These are phyloP conservation scores for Syzygium oleosum DNA, from an alignment of 345 rosid species.

Conservation along the genomic window DNA sequence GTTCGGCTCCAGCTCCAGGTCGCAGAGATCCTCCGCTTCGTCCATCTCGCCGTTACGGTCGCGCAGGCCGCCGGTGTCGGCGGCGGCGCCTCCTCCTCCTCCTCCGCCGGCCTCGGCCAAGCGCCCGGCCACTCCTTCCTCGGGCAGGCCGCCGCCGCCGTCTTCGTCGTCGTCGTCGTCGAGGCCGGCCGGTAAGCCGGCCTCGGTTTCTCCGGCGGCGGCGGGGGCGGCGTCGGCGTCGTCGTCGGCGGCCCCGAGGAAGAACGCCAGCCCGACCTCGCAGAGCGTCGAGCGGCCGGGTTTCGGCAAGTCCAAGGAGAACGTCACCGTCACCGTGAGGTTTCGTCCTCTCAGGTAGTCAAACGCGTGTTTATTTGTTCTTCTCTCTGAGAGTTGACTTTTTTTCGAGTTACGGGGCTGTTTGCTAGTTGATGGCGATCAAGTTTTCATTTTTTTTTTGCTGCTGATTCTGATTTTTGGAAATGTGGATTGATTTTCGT, in stretches of 20 bases:
- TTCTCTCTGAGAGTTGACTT: neutral
- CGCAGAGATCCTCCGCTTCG: slow-evolving; percentile 41
- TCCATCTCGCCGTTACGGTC: slow-evolving; percentile 72
- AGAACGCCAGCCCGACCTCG: neutral
- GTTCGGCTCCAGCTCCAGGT: slow-evolving; percentile 42
- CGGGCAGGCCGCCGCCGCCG: slow-evolving; percentile 14
- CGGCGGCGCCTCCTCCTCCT: neutral
- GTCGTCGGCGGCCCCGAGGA: slow-evolving; percentile 34
- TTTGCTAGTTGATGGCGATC: neutral
- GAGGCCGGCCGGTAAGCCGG: neutral
- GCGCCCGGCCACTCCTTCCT: slow-evolving; percentile 42
- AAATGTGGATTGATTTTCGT: slow-evolving; percentile 6
- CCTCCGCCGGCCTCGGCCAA: slow-evolving; percentile 23
- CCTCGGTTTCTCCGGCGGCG: slow-evolving; percentile 18
- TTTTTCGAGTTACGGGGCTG: neutral
- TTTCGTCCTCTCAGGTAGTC: slow-evolving; percentile 91
- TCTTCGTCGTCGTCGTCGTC: slow-evolving; percentile 16
- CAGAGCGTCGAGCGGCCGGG: neutral
- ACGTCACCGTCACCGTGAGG: slow-evolving; percentile 90
- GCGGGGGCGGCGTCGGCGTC: slow-evolving; percentile 22
- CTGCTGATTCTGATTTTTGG: slow-evolving; percentile 6
- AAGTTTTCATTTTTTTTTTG: neutral
- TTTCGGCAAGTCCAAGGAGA: slow-evolving; percentile 40
- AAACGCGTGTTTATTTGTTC: neutral
- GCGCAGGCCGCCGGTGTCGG: slow-evolving; percentile 51